Conservation (phyloP, 257 asterid species). For the Craterostigma plantagineum region DNA sequence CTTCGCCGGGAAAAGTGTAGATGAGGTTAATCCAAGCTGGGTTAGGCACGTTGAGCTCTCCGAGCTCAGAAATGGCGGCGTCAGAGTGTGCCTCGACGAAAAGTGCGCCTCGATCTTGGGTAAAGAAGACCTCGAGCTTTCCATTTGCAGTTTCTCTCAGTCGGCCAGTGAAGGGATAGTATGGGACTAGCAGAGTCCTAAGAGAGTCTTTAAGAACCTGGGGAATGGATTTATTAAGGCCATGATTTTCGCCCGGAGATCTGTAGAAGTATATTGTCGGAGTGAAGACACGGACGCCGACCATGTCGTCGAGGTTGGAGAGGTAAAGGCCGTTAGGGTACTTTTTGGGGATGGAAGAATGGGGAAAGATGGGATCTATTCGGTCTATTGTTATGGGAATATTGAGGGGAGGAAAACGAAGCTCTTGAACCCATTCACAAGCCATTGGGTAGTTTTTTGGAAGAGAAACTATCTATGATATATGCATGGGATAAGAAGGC, state of each 20-base stretch:
- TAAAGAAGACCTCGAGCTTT: conserved; percentile 59
- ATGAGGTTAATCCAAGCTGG: conserved; percentile 62
- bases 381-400: conserved; percentile 39
- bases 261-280: conserved; percentile 67
- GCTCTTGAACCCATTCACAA: conserved; percentile 39
- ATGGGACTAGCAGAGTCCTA: conserved; percentile 44
- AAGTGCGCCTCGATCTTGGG: conserved; percentile 49
- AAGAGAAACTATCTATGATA: too few relatives aligned
- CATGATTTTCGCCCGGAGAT: conserved; percentile 8
- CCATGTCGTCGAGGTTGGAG: conserved; percentile 84
- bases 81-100: conserved; percentile 57
- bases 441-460: too few relatives aligned
- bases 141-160: conserved; percentile 43
- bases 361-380: conserved; percentile 25
- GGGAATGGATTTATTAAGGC: conserved; percentile 7
- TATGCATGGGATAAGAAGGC: too few relatives aligned
- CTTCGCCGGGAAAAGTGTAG: conserved; percentile 47
- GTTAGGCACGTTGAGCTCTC: conserved; percentile 57
- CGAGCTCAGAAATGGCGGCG: conserved; percentile 32
- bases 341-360: conserved; percentile 13
- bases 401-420: conserved; percentile 40
- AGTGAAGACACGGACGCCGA: conserved; percentile 69
- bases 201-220: conserved; percentile 45
- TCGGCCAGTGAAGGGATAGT: conserved; percentile 74
- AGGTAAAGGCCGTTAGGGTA: conserved; percentile 44